A percentile compares a stretch with the other conserved stretches of the same genome.
Evolutionary conservation across 2,329 filamentous ascomycete species (phyloP).

Genomic region (Trichophyton verrucosum): DNA sequence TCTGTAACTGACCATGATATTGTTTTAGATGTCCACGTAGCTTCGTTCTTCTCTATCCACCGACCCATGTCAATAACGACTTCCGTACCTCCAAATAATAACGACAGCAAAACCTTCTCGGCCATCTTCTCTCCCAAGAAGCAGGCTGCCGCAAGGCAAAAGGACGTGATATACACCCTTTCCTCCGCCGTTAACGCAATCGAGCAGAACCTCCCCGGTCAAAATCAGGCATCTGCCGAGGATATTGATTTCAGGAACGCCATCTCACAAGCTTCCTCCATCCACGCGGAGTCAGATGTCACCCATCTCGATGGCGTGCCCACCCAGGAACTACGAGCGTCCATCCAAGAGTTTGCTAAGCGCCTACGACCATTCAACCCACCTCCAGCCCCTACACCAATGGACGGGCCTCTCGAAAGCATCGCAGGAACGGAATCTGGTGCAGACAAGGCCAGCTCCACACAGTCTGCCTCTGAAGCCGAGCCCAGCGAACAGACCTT

Average conservation of each 20-base stretch:
- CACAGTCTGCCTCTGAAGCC: conserved; percentile 21
- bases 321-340: conserved; percentile 51
- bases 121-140: conserved; percentile 63
- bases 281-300: conserved; percentile 24
- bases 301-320: conserved; percentile 34
- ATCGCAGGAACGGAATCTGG: conserved; percentile 18
- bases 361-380: conserved; percentile 70
- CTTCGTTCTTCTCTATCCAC: conserved; percentile 91
- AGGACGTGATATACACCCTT: conserved; percentile 55
- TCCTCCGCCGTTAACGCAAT: conserved; percentile 35
- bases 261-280: conserved; percentile 19
- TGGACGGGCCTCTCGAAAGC: conserved; percentile 31
- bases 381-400: conserved; percentile 63
- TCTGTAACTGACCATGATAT: conserved; percentile 13
- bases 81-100: conserved; percentile 60
- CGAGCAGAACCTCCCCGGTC: conserved; percentile 27
- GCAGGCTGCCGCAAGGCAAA: conserved; percentile 33
- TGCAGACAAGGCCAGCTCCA: conserved; percentile 28
- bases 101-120: conserved; percentile 65
- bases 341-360: conserved; percentile 55
- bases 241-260: conserved; percentile 24
- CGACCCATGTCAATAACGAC: conserved; percentile 82
- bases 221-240: conserved; percentile 17
- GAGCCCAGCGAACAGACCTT: conserved; percentile 30
- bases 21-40: conserved; percentile 63